These are phyloP conservation scores for Rhizoclosmatium sp. DNA, from an alignment of 192 early-diverging fungal species.

Conservation along the genomic window DNA sequence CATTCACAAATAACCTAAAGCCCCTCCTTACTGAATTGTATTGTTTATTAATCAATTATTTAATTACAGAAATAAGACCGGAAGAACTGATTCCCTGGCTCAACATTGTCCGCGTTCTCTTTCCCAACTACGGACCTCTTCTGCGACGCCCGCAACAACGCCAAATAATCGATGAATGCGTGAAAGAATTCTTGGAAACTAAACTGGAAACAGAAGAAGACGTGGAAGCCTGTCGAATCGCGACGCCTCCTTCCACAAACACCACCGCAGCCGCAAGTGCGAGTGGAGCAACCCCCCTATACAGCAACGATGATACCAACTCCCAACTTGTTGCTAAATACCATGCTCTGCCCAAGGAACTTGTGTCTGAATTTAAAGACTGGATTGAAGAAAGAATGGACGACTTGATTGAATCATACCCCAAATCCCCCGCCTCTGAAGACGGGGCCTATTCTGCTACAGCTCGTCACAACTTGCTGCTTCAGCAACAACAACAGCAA, in stretches of 20 bases:
- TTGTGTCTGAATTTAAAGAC: slow-evolving; percentile 14
- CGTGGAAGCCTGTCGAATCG: background rate
- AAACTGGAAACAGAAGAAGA: background rate
- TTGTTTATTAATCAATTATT: no score
- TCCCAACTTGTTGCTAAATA: background rate
- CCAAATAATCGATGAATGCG: slow-evolving; percentile 13
- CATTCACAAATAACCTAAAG: no score
- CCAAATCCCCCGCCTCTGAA: background rate
- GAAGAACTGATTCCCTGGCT: slow-evolving; percentile 12
- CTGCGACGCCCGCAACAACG: background rate
- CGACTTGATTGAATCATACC: background rate
- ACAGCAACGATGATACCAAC: background rate
- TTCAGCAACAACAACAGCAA: slow-evolving; percentile 1
- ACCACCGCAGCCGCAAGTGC: background rate
- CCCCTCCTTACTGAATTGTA: no score
- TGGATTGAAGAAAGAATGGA: slow-evolving; percentile 15
- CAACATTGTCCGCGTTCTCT: slow-evolving; percentile 12
- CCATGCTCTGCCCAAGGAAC: slow-evolving; percentile 11
- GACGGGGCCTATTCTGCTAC: background rate
- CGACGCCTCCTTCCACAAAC: background rate
- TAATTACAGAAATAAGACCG: background rate
- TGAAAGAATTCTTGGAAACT: slow-evolving; percentile 10
- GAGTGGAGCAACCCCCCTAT: background rate
- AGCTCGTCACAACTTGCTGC: background rate
- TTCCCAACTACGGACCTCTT: background rate